These are phyloP conservation scores for Diaporthe citrichinensis DNA, from an alignment of 2,329 filamentous ascomycete genomes.

Conservation along the genomic window DNA sequence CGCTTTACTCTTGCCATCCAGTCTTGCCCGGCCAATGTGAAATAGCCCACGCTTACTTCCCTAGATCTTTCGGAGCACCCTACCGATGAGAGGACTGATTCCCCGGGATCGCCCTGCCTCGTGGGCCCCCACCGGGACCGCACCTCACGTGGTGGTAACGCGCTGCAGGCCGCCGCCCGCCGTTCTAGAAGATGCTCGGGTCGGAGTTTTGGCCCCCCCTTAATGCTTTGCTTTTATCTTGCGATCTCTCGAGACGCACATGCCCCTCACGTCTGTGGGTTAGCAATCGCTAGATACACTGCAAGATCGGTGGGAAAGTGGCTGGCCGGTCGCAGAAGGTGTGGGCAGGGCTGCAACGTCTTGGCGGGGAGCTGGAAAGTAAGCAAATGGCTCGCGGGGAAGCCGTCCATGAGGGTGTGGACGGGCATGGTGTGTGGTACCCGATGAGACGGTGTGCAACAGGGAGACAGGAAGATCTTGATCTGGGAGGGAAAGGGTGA, in stretches of 20 bases:
- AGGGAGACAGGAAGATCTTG: neutral
- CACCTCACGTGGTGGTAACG: neutral
- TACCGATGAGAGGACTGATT: neutral
- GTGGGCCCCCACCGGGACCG: neutral
- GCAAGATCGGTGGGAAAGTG: neutral
- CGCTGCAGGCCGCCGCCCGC: neutral
- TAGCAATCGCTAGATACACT: neutral
- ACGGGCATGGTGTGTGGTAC: neutral
- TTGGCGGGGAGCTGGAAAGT: neutral
- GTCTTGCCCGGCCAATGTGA: neutral
- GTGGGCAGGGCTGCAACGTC: constrained; percentile 20
- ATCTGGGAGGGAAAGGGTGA: neutral
- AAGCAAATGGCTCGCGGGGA: neutral
- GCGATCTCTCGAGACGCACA: neutral
- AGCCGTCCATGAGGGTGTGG: no score
- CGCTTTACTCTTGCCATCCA: neutral
- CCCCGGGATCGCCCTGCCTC: neutral
- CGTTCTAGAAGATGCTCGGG: neutral
- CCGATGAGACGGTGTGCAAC: neutral
- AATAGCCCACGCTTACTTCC: neutral
- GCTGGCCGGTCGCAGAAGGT: neutral
- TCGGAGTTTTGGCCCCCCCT: neutral
- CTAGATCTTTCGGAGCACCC: no score
- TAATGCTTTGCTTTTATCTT: neutral
- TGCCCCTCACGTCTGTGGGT: neutral